phyloP scores from a whole-genome alignment of 1,139 yeast species.

The Nakaseomyces nivariensis region DNA sequence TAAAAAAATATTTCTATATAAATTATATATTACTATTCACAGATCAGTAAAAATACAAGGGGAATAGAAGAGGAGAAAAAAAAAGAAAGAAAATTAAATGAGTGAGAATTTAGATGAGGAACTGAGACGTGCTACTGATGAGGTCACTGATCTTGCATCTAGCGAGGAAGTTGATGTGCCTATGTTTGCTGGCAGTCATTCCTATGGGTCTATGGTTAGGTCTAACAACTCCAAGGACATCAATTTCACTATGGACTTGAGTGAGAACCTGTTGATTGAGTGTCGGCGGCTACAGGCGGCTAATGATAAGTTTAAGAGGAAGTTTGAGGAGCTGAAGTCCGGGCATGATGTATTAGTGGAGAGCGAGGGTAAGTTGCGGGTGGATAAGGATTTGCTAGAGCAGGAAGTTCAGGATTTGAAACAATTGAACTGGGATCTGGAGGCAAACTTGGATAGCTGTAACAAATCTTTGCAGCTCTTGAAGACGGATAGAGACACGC shows the following conservation, averaged over 20 bases:
- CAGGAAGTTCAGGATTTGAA: constrained; percentile 1
- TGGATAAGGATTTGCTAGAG: not conserved
- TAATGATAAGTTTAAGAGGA: constrained; percentile 42
- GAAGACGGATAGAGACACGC: constrained; percentile 28
- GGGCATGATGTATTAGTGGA: constrained; percentile 30
- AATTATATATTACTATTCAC: too few relatives aligned
- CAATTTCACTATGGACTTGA: constrained; percentile 72
- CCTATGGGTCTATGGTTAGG: constrained; percentile 12
- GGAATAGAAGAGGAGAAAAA: too few relatives aligned
- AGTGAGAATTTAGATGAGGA: constrained; percentile 36
- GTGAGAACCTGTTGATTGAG: constrained; percentile 68
- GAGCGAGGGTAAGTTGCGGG: not conserved
- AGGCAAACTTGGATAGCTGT: constrained; percentile 3
- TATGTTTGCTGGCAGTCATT: constrained; percentile 20
- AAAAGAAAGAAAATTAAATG: not conserved
- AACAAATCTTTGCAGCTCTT: constrained; percentile 12
- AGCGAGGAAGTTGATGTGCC: constrained; percentile 22
- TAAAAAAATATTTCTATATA: too few relatives aligned
- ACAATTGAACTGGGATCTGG: constrained; percentile 5
- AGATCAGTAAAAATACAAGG: too few relatives aligned
- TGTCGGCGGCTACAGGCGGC: constrained; percentile 72
- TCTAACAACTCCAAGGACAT: constrained; percentile 36
- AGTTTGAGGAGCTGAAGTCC: constrained; percentile 36
- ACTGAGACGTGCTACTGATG: not conserved
- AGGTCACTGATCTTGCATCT: constrained; percentile 5